Conservation (phyloP, 2,329 filamentous ascomycete genomes). For the Sclerotinia sclerotiorum region DNA sequence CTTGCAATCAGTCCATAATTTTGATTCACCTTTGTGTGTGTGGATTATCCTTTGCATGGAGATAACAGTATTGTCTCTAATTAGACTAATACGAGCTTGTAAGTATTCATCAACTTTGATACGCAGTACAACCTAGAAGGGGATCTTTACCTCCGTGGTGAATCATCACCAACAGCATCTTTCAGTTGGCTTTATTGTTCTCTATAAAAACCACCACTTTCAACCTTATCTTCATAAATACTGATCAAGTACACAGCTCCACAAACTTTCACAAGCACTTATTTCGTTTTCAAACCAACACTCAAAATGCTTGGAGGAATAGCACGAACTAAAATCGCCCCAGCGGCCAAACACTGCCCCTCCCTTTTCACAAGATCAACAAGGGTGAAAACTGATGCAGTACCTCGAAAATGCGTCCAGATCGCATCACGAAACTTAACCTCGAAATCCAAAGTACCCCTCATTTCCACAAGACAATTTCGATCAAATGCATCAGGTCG, state of each 20-base stretch:
- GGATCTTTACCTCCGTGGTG: background rate
- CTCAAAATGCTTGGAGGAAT: constrained; percentile 17
- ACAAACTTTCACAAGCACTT: constrained; percentile 1
- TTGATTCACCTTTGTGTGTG: constrained; percentile 7
- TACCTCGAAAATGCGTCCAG: constrained; percentile 7
- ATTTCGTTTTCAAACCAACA: background rate
- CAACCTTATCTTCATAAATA: background rate
- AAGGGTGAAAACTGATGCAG: constrained; percentile 11
- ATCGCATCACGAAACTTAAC: background rate
- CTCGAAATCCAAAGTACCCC: constrained; percentile 13
- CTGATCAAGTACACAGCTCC: constrained; percentile 4
- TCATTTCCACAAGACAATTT: constrained; percentile 18
- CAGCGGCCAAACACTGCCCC: constrained; percentile 13
- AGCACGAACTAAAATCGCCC: constrained; percentile 3
- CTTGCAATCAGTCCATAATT: constrained; percentile 15
- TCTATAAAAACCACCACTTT: constrained; percentile 17
- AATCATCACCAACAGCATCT: constrained; percentile 9
- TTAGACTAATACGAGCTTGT: constrained; percentile 18
- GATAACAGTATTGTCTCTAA: constrained; percentile 15
- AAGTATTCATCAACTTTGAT: constrained; percentile 9
- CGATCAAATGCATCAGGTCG: constrained; percentile 23
- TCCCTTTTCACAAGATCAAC: constrained; percentile 6
- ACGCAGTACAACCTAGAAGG: constrained; percentile 20
- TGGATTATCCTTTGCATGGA: constrained; percentile 20
- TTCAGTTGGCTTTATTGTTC: background rate